Base-by-base conservation (phyloP, 2,329 filamentous ascomycete genomes). In the Trichoderma aggressivum region DNA sequence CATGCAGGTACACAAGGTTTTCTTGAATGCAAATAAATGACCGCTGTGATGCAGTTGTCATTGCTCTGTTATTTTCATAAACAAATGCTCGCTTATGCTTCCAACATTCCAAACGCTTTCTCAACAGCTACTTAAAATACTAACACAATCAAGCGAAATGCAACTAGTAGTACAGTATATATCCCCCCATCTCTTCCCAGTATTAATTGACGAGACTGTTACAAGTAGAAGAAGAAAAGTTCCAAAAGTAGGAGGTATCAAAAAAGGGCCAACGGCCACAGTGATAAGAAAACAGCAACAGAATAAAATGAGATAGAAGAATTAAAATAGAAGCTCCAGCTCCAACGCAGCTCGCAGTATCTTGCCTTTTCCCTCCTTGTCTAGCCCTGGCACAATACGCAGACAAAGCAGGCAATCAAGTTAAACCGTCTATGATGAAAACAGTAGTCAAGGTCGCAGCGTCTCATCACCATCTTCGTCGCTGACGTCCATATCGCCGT, bases 401-500 rank as follows among this genome's bases (percentile, higher is more conserved):
- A 50, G 21, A 14, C 55, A 32, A 66, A 32, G 30, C 47, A 61
- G 36, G 39, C n/a, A 26, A 60, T n/a, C 50, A 16, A 39, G 30
- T 28, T n/a, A 59, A 30, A 21, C 10, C 30, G 24, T 24, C 24
- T 18, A 47, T 60, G 30, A 63, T 59, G 16, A 32, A 60, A 26
- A 24, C 55, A 21, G 24, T 56, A 60, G 62, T 81, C 70, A 79
- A 28, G 79, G 76, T 69, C 77, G 76, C 64, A 82, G 70, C 26
- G 80, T 82, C 62, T 78, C 76, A 69, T 82, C 79, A 24, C 76
- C 79, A 39, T 81, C 81, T 3, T 79, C 80, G 3, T 74, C 78
- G 68, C 77, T 78, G 64, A 77, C 74, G 6, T 80, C 79, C 75
- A 80, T 78, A 1, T 83, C 83, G 5, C 76, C 81, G 26, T 85